Percentiles rank a stretch among this genome's conserved stretches.
Conservation (phyloP, 2,329 filamentous ascomycete genomes). For the Pyrenochaeta sp. region DNA sequence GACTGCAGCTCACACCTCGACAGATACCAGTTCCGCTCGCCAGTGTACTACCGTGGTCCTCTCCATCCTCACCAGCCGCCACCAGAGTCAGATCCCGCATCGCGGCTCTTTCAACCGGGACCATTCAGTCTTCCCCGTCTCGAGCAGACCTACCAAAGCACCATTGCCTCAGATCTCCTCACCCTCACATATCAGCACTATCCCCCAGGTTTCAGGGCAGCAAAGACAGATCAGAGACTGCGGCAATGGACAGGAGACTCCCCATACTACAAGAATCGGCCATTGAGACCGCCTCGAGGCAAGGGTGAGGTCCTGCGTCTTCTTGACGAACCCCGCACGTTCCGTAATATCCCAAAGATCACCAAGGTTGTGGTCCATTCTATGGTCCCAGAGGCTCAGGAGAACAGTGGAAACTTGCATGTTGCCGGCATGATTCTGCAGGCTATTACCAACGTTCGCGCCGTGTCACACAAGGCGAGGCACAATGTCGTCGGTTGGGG, state of each 20-base stretch:
- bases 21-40: slow-evolving; percentile 94
- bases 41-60: slow-evolving; percentile 93
- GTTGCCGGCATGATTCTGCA: slow-evolving; percentile 85
- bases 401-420: slow-evolving; percentile 77
- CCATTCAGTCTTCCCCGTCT: slow-evolving; percentile 89
- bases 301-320: slow-evolving; percentile 72
- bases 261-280: slow-evolving; percentile 92
- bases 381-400: slow-evolving; percentile 71
- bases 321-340: slow-evolving; percentile 72
- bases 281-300: slow-evolving; percentile 83
- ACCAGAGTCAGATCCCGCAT: slow-evolving; percentile 83
- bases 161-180: slow-evolving; percentile 85
- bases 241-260: slow-evolving; percentile 88
- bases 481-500: slow-evolving; percentile 78
- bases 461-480: slow-evolving; percentile 73
- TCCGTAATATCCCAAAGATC: slow-evolving; percentile 84
- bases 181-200: slow-evolving; percentile 86
- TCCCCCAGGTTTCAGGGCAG: slow-evolving; percentile 74
- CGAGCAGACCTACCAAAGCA: slow-evolving; percentile 88
- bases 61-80: slow-evolving; percentile 92
- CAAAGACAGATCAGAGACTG: slow-evolving; percentile 69
- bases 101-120: slow-evolving; percentile 86
- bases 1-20: slow-evolving; percentile 1
- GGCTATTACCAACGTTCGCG: slow-evolving; percentile 80
- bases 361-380: slow-evolving; percentile 81